Conservation (phyloP, 805 yeast species). For the Kluyveromyces aestuarii region DNA sequence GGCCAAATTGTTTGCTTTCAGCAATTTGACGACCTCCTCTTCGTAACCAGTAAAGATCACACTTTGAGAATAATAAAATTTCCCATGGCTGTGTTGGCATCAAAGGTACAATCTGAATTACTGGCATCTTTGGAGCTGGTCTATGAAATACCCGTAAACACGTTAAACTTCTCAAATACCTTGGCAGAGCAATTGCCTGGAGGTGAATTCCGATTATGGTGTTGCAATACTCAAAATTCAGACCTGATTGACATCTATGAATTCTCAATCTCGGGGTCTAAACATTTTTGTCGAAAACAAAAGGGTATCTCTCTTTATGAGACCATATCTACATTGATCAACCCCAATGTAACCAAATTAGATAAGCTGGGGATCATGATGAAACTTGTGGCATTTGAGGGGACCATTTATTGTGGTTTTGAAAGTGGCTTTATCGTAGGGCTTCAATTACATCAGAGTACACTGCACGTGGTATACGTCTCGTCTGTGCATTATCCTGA, state of each 20-base stretch:
- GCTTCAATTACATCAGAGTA: slow-evolving; percentile 6
- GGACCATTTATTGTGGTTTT: slow-evolving; percentile 16
- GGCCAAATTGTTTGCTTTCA: slow-evolving; percentile 16
- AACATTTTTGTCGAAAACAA: slow-evolving; percentile 17
- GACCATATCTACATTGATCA: slow-evolving; percentile 5
- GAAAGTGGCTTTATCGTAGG: slow-evolving; percentile 27
- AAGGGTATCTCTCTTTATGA: slow-evolving; percentile 14
- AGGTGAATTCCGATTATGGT: slow-evolving; percentile 12
- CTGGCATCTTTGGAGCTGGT: slow-evolving; percentile 3
- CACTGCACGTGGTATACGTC: slow-evolving; percentile 14
- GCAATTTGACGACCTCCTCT: slow-evolving; percentile 7
- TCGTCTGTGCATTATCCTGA: slow-evolving; percentile 22
- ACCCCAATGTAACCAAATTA: slow-evolving; percentile 5
- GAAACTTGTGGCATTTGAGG: slow-evolving; percentile 14
- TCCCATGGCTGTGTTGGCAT: background rate
- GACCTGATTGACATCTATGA: slow-evolving; percentile 23
- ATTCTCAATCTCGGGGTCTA: slow-evolving; percentile 11
- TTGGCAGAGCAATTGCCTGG: slow-evolving; percentile 5
- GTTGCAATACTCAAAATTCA: slow-evolving; percentile 25
- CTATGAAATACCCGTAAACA: slow-evolving; percentile 25
- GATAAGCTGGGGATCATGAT: slow-evolving; percentile 24
- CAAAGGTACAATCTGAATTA: background rate
- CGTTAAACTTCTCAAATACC: slow-evolving; percentile 26
- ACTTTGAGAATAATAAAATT: slow-evolving; percentile 14
- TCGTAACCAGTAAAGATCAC: slow-evolving; percentile 19